phyloP scores from a whole-genome alignment of 1,284 basidiomycete species.

The Ceratobasidium sp. region DNA sequence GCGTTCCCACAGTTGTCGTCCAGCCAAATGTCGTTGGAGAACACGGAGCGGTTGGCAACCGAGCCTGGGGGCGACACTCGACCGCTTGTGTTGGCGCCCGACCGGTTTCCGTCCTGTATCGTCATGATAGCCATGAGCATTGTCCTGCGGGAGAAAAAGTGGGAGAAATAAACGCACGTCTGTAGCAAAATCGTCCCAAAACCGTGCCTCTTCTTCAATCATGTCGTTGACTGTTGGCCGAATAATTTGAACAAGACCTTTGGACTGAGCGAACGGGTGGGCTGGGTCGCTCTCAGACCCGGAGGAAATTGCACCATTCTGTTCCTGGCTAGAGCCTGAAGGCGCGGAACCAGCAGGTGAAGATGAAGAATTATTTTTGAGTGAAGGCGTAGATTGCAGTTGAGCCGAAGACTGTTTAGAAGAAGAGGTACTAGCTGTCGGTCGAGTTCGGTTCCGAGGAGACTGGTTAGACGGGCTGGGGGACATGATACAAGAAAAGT shows the following conservation, averaged over 20 bases:
- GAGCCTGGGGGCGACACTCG: constrained; percentile 29
- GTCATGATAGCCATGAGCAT: background rate
- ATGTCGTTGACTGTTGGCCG: constrained; percentile 21
- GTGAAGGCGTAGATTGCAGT: background rate
- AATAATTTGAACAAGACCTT: constrained; percentile 33
- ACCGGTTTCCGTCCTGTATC: constrained; percentile 23
- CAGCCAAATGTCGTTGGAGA: constrained; percentile 47
- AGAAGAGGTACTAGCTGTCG: too few relatives aligned
- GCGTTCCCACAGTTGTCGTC: constrained; percentile 47
- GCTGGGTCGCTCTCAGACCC: background rate
- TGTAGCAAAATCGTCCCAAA: constrained; percentile 40
- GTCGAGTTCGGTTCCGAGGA: too few relatives aligned
- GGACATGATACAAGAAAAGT: background rate
- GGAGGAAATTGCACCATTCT: background rate
- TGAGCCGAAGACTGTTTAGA: too few relatives aligned
- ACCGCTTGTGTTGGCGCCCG: constrained; percentile 16
- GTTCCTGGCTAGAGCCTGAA: background rate
- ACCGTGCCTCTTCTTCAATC: constrained; percentile 37
- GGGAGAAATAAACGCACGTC: constrained; percentile 13
- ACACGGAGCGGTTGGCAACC: constrained; percentile 34
- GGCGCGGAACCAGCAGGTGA: background rate
- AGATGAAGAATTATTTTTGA: background rate
- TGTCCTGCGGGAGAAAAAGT: too few relatives aligned
- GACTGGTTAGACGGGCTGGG: too few relatives aligned
- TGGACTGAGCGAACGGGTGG: constrained; percentile 32